Percentiles rank a stretch among this genome's conserved stretches.
phyloP scores from a whole-genome alignment of 805 yeast genomes.

The Monosporozyma aquatica region DNA sequence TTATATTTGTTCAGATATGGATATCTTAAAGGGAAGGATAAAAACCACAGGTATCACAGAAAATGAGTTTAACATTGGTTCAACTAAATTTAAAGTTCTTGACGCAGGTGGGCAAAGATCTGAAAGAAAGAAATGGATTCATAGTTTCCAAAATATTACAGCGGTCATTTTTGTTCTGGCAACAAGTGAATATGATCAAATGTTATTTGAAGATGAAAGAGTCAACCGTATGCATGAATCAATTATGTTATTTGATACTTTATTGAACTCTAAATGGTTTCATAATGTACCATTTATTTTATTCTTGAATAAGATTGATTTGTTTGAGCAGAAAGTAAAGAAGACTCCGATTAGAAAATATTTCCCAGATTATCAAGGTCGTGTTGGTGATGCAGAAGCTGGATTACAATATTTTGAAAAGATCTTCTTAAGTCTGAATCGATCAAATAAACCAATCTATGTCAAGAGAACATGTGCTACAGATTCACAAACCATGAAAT shows the following conservation, averaged over 20 bases:
- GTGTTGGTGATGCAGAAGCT: conserved; percentile 51
- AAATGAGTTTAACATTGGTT: conserved; percentile 61
- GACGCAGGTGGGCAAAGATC: conserved; percentile 97
- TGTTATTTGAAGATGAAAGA: conserved; percentile 77
- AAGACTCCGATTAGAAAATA: conserved; percentile 57
- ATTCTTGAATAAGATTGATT: conserved; percentile 81
- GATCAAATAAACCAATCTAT: conserved; percentile 63
- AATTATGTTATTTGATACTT: conserved; percentile 68
- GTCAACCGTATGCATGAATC: conserved; percentile 91
- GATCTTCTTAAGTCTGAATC: conserved; percentile 54
- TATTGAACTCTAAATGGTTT: conserved; percentile 84
- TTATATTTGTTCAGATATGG: conserved; percentile 69
- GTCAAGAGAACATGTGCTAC: conserved; percentile 95
- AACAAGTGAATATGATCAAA: conserved; percentile 86
- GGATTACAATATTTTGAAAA: conserved; percentile 65
- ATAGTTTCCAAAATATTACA: conserved; percentile 84
- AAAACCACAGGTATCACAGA: conserved; percentile 95
- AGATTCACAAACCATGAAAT: conserved; percentile 78
- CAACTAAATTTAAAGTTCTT: conserved; percentile 60
- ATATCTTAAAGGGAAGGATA: conserved; percentile 81
- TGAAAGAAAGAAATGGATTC: conserved; percentile 90
- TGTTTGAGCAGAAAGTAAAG: conserved; percentile 61
- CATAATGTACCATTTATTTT: conserved; percentile 76
- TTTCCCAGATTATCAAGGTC: conserved; percentile 72
- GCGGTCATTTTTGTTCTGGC: conserved; percentile 85